Conservation (phyloP, 306 rosid species). For the Erythrophleum fordii region DNA sequence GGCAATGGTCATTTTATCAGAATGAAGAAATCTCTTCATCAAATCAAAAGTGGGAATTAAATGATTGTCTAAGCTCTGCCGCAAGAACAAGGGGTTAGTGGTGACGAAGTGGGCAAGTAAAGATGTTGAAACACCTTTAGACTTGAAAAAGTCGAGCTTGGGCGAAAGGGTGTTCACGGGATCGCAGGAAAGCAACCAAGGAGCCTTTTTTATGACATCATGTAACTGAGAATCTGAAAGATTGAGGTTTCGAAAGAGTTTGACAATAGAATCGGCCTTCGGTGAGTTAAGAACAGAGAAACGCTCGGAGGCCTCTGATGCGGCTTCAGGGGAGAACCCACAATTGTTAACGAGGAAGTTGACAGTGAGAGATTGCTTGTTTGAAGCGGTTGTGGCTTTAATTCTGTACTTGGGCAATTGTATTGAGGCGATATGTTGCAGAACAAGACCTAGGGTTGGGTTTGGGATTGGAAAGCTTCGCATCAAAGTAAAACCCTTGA, state of each 20-base stretch:
- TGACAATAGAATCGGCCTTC: constrained; percentile 29
- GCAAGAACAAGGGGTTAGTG: constrained; percentile 12
- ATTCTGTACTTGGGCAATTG: too few species aligned
- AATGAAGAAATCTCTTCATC: constrained; percentile 14
- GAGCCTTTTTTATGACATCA: neutral
- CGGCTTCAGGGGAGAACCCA: neutral
- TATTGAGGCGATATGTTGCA: too few species aligned
- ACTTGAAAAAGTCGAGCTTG: constrained; percentile 38
- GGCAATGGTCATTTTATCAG: constrained; percentile 28
- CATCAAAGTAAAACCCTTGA: too few species aligned
- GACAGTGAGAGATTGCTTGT: constrained; percentile 17
- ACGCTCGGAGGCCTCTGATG: constrained; percentile 30
- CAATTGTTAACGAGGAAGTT: constrained; percentile 44
- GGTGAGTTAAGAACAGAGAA: constrained; percentile 30
- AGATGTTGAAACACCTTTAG: constrained; percentile 40
- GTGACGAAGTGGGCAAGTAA: constrained; percentile 13
- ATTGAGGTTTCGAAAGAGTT: constrained; percentile 27
- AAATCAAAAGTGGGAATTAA: constrained; percentile 38
- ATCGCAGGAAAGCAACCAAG: neutral
- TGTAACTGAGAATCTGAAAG: constrained; percentile 34
- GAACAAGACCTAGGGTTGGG: too few species aligned
- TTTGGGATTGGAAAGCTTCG: too few species aligned
- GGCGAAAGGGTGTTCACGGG: constrained; percentile 35
- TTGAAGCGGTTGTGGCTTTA: neutral
- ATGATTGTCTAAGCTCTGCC: constrained; percentile 31